Percentiles rank a stretch among this genome's conserved stretches.
phyloP scores from a whole-genome alignment of 345 rosid species.

The Arabidopsis arenosa region DNA sequence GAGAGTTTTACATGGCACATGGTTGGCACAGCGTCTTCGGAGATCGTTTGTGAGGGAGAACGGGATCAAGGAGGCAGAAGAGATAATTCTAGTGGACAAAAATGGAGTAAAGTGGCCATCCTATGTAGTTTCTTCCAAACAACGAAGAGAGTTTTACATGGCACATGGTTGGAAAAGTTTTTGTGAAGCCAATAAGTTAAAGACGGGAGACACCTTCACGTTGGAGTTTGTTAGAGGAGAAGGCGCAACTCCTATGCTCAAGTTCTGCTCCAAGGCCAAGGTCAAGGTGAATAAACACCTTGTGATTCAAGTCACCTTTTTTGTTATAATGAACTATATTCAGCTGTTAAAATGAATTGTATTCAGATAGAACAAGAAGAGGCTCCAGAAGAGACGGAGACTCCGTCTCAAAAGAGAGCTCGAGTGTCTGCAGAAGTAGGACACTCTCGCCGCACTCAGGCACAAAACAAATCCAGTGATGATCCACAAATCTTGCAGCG shows the following conservation, averaged over 20 bases:
- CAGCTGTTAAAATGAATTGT: not conserved
- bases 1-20: slow-evolving; percentile 5
- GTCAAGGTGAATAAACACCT: slow-evolving; percentile 8
- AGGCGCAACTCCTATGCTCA: slow-evolving; percentile 8
- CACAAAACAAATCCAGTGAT: not conserved
- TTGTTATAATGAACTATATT: not conserved
- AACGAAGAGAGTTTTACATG: not conserved
- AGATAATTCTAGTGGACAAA: slow-evolving; percentile 24
- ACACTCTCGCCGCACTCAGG: not conserved
- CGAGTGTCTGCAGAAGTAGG: slow-evolving; percentile 1
- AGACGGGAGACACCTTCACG: slow-evolving; percentile 17
- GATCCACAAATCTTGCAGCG: slow-evolving; percentile 3
- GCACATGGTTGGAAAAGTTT: not conserved
- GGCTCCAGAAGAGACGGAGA: not conserved
- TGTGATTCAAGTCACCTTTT: not conserved
- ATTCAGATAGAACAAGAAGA: slow-evolving; percentile 4
- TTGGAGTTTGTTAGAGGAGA: slow-evolving; percentile 26
- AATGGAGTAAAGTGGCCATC: slow-evolving; percentile 22
- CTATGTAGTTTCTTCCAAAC: not conserved
- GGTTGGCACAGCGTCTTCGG: slow-evolving; percentile 12
- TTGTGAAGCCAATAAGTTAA: not conserved
- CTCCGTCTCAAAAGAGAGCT: slow-evolving; percentile 7
- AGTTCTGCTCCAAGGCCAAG: slow-evolving; percentile 4
- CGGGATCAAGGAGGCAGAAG: not conserved
- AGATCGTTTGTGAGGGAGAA: not conserved